Conservation (phyloP, 2,329 filamentous ascomycete genomes). For the Ophidiomyces ophidiicola region DNA sequence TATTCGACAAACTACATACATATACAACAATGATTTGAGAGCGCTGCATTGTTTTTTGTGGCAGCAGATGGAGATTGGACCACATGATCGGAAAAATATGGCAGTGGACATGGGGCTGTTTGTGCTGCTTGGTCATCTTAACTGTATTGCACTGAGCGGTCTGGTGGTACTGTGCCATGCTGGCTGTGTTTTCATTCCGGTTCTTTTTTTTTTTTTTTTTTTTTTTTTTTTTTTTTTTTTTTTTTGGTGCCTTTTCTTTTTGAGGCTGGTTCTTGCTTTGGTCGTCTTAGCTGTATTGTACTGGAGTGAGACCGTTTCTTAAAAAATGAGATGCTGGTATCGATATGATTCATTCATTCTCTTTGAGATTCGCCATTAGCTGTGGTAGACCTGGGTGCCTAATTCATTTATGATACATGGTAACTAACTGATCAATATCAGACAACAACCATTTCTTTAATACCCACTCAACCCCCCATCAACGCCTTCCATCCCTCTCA, state of each 20-base stretch:
- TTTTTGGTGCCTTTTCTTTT: too few species aligned
- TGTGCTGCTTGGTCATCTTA: constrained; percentile 25
- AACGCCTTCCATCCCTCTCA: neutral
- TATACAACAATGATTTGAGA: too few species aligned
- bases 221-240: constrained; percentile 10
- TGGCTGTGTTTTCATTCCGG: constrained; percentile 10
- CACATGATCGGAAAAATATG: neutral
- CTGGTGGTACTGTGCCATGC: neutral
- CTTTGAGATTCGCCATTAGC: too few species aligned
- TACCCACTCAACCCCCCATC: too few species aligned
- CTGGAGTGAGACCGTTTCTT: too few species aligned
- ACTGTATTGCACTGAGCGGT: constrained; percentile 25
- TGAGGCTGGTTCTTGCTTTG: constrained; percentile 6
- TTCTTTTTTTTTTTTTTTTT: constrained; percentile 22
- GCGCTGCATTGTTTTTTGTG: neutral
- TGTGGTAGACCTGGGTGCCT: too few species aligned
- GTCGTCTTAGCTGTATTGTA: constrained; percentile 17
- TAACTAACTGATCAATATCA: too few species aligned
- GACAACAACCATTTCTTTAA: too few species aligned
- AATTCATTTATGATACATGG: too few species aligned
- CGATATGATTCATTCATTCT: neutral
- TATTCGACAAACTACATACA: too few species aligned
- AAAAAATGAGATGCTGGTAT: neutral
- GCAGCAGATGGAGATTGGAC: neutral
- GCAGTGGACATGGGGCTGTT: neutral